Evolutionary conservation across 768 basidiomycete genomes (phyloP).

Genomic region (Hypholoma fasciculare): DNA sequence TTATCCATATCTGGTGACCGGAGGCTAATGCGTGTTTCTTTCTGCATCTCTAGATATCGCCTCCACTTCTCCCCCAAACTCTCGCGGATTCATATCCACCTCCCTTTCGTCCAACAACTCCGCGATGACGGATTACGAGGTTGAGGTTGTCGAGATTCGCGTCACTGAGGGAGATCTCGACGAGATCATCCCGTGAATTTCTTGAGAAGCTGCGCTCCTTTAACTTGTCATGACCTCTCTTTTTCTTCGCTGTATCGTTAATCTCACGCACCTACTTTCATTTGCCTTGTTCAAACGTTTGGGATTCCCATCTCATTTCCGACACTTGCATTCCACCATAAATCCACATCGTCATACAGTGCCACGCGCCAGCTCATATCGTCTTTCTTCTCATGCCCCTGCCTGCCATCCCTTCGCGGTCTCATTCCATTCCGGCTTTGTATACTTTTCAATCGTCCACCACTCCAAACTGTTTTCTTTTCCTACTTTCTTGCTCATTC

Average conservation of each 20-base stretch:
- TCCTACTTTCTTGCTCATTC: neutral
- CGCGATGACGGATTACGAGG: conserved; percentile 73
- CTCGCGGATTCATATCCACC: conserved; percentile 62
- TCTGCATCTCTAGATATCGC: conserved; percentile 57
- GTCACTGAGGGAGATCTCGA: conserved; percentile 78
- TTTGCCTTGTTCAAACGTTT: conserved; percentile 7
- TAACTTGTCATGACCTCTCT: neutral
- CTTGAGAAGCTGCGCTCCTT: neutral
- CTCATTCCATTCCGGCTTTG: neutral
- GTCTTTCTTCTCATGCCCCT: neutral
- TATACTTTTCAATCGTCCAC: neutral
- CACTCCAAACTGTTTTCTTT: neutral
- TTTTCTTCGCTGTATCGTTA: conserved; percentile 2
- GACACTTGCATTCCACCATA: neutral
- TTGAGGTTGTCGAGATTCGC: conserved; percentile 87
- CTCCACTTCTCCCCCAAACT: conserved; percentile 79
- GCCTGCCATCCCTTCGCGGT: neutral
- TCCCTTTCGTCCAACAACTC: conserved; percentile 70
- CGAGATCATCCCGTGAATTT: conserved; percentile 64
- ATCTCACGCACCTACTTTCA: neutral
- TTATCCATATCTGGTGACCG: conserved; percentile 7
- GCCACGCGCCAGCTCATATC: neutral
- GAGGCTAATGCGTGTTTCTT: conserved; percentile 7
- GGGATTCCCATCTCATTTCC: neutral
- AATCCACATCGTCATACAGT: neutral